Base-by-base conservation (phyloP, 2,329 filamentous ascomycete species). In the Clonostachys byssicola region DNA sequence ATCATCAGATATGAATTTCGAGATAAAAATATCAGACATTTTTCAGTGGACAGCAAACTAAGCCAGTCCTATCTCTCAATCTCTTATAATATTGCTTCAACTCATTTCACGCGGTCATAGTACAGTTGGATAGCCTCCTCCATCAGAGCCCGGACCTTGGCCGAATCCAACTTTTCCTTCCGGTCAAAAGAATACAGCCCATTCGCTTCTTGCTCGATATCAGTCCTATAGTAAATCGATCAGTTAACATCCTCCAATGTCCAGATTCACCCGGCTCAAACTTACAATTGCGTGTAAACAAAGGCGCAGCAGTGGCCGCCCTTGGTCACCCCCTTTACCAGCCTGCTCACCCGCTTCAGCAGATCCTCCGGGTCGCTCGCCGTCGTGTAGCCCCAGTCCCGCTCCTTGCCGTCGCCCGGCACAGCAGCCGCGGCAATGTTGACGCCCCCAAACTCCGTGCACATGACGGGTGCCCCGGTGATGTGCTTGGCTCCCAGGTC, bases 191-290 rank as follows among this genome's bases (percentile, higher is more conserved):
- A 77, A 54, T 85, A 86, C 20, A 87, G 56, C 0, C 83, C 84
- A 53, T 88, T 87, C 35, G 81, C 79, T 56, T 87, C 84, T 55
- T 87, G 83, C 61, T 87, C 83, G 45, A 87, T 82, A 56, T 82
- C 77, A 48, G 71, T 71, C 36, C 72, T 75, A 40, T 10, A 18
- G 17, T 6, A 34, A 8, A 38, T 12, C 6, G 44, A 51, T 56
- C 58, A 40, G 45, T 44, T 17, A 2, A 18, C n/a, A 34, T 12
- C 36, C 34, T 45, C 17, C n/a, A 6, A 44, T 40, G 23, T 43
- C 12, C 18, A 12, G 12, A 35, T 8, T 30, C 12, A 34, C 20
- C 12, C 4, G 35, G 30, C 5, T 7, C 7, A 30, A 33, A 69
- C 77, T 68, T 59, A 81, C 72, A 86, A 56, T 51, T 87, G 83